These are phyloP conservation scores for Salix udensis DNA, from an alignment of 345 rosid genomes.

Conservation along the genomic window DNA sequence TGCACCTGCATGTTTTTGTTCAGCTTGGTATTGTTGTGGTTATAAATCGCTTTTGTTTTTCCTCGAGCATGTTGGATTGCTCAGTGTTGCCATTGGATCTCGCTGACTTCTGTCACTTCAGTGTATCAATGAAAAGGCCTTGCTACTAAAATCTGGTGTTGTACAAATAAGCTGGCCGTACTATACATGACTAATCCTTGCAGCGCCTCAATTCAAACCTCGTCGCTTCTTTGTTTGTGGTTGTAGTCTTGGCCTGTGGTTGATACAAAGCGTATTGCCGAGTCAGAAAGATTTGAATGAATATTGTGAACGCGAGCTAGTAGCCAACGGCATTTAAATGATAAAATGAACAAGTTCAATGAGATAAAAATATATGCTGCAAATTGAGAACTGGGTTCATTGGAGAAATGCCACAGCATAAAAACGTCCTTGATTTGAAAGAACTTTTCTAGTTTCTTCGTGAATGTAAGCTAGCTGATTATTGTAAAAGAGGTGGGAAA, in stretches of 20 bases:
- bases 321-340: too few relatives aligned
- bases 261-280: too few relatives aligned
- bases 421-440: background rate
- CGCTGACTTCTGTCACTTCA: background rate
- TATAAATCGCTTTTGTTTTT: background rate
- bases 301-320: too few relatives aligned
- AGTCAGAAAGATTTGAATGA: too few relatives aligned
- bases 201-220: background rate
- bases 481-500: background rate
- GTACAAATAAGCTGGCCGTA: background rate
- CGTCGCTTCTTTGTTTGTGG: background rate
- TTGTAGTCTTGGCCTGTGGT: background rate
- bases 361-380: too few relatives aligned
- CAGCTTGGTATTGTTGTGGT: background rate
- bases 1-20: background rate
- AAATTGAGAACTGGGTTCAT: background rate
- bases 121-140: background rate
- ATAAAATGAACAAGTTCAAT: too few relatives aligned
- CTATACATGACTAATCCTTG: background rate
- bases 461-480: background rate
- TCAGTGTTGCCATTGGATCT: background rate
- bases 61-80: background rate
- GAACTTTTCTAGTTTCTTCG: background rate
- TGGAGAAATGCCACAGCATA: background rate
- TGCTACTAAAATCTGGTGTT: background rate